Conservation (phyloP, 805 yeast genomes). For the Limtongozyma cylindracea region DNA sequence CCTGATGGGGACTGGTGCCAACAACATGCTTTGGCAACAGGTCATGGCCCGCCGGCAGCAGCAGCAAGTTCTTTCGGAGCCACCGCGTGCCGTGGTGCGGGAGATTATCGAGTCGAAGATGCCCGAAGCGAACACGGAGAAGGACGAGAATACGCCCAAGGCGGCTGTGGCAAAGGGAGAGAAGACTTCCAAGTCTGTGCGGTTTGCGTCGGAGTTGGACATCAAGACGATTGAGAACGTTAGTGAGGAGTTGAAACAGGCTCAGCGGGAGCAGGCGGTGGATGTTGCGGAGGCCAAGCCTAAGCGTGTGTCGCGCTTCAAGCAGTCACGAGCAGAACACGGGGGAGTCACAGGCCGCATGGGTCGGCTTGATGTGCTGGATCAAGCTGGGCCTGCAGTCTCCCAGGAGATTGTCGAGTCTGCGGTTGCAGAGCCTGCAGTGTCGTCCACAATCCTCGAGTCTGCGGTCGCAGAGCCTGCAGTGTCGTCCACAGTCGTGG, state of each 20-base stretch:
- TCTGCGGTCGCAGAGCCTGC: too few species aligned
- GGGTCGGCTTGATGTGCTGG: too few species aligned
- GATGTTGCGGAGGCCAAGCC: not conserved
- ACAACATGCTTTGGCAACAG: too few species aligned
- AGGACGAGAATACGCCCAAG: not conserved
- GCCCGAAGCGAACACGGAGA: not conserved
- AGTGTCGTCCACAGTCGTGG: too few species aligned
- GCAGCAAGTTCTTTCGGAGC: not conserved
- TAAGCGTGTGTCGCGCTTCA: conserved; percentile 3
- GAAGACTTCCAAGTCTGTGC: conserved; percentile 22
- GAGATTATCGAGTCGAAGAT: not conserved
- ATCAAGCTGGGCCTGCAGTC: too few species aligned
- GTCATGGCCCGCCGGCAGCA: not conserved
- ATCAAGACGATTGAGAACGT: conserved; percentile 36
- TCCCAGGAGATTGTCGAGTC: too few species aligned
- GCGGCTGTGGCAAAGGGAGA: not conserved
- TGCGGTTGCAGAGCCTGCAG: too few species aligned
- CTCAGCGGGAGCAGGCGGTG: conserved; percentile 3
- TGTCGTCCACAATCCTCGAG: too few species aligned
- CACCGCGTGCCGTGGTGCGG: too few species aligned
- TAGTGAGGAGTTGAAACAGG: conserved; percentile 16
- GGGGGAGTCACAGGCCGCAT: too few species aligned
- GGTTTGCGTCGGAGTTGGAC: conserved; percentile 24
- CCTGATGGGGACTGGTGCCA: too few species aligned
- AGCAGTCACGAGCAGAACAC: conserved; percentile 1